Evolutionary conservation across 2,329 filamentous ascomycete species (phyloP).

Genomic region (Pestalotiopsis sp.): DNA sequence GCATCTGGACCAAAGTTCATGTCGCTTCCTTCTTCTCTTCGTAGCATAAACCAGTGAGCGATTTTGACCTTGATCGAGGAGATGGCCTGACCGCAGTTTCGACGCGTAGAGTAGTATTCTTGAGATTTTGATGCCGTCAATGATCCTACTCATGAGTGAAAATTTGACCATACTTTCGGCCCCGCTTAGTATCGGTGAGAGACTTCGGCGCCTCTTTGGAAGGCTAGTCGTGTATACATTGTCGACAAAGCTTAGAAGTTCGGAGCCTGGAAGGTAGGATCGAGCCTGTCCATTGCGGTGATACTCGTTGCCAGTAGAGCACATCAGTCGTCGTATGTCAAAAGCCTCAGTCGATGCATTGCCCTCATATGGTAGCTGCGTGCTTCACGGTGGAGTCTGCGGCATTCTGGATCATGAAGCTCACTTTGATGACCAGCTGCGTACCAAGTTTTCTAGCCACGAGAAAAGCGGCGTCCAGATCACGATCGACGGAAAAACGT

Average conservation of each 20-base stretch:
- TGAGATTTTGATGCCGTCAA: not conserved
- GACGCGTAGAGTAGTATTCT: not conserved
- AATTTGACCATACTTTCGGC: not conserved
- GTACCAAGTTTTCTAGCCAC: not conserved
- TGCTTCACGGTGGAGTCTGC: not conserved
- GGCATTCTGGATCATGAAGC: not conserved
- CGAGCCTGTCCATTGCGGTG: not conserved
- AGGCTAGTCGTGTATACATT: not conserved
- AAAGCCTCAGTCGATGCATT: no score
- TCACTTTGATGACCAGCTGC: not conserved
- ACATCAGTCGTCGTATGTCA: no score
- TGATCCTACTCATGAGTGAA: not conserved
- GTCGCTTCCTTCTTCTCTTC: not conserved
- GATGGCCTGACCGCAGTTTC: not conserved
- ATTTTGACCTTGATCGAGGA: not conserved
- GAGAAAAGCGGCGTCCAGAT: not conserved
- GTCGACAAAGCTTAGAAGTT: not conserved
- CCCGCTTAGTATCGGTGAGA: not conserved
- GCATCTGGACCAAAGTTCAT: not conserved
- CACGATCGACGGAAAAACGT: not conserved
- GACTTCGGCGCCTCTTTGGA: not conserved
- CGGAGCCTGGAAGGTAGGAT: not conserved
- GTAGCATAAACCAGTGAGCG: not conserved
- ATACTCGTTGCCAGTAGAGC: not conserved
- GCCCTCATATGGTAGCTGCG: not conserved